Base-by-base conservation (phyloP, 371 early-diverging fungal species). In the Nosema muscidifuracis region DNA sequence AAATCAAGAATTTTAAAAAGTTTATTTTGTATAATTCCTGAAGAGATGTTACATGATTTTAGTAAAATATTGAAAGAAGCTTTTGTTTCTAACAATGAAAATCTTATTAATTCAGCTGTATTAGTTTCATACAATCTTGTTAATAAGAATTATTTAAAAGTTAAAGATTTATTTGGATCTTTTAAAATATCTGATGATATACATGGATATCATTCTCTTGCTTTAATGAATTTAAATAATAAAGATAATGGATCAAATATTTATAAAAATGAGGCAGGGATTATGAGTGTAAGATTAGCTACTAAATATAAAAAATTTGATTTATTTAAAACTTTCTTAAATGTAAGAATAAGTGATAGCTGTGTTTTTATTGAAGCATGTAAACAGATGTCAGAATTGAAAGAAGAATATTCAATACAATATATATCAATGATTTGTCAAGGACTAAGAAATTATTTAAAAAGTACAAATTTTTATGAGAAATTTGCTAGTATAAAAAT, bases 41-140 rank as follows among this genome's bases (percentile, higher is more conserved):
- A 66, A 0, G 58, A 64, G 47, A 83, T 81, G 81, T 44, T 74
- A 13, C 36, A 75, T 43, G 83, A 83, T 60, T 80, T 73, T 76
- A 64, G 67, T 43, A 78, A 74, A 76, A 75, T 72, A 63, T 55
- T 81, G 18, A 77, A 79, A 31, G 73, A 75, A 67, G 33, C 58
- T 16, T 66, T 79, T 44, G 36, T 75, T 13, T 66, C 60, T 44
- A 62, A 66, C 16, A 63, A 64, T 20, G 64, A 68, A 47, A 31
- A 62, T 24, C 57, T 67, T 22, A 43, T 56, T 62, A 74, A 78
- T 43, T 67, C 30, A 22, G 68, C 64, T 40, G 75, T 79, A 31
- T 56, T 74, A 51, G 67, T 78, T 13, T 31, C 55, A 7, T 68
- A 22, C 15, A 68, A 61, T 9, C 70, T 64, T 13, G 42, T 72